A percentile compares a stretch with the other conserved stretches of the same genome.
Conservation (phyloP, 179 eudicot species). For the Monotropa hypopitys region DNA sequence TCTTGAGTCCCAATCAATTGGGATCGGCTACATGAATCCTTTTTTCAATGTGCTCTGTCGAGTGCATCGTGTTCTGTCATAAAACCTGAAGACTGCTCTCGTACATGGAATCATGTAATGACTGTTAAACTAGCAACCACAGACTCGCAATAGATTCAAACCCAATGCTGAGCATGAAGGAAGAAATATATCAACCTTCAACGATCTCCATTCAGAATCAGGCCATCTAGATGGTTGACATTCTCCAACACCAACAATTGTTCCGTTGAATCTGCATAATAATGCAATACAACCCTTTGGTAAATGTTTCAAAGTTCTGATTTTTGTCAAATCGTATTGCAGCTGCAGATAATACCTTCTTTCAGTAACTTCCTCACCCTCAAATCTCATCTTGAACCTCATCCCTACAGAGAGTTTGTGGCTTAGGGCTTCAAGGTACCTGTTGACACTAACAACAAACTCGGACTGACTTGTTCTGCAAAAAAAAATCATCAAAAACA, state of each 20-base stretch:
- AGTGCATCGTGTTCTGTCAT: too few species aligned
- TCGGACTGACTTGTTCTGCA: slow-evolving; percentile 78
- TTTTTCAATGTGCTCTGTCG: too few species aligned
- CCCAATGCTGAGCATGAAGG: neutral
- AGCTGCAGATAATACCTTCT: slow-evolving; percentile 45
- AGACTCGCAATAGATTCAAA: neutral
- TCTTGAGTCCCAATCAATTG: too few species aligned
- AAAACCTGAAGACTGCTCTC: neutral
- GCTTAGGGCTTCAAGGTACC: slow-evolving; percentile 70
- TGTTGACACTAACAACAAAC: slow-evolving; percentile 77
- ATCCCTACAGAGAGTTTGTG: slow-evolving; percentile 71
- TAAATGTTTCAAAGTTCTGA: neutral
- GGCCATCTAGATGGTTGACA: slow-evolving; percentile 54
- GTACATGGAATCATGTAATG: neutral
- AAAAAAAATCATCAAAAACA: neutral
- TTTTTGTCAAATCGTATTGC: neutral
- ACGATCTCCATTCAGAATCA: slow-evolving; percentile 82
- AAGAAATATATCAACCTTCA: slow-evolving; percentile 42
- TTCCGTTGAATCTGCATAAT: slow-evolving; percentile 72
- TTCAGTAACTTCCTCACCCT: slow-evolving; percentile 88
- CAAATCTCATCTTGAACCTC: slow-evolving; percentile 92
- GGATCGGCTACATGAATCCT: too few species aligned
- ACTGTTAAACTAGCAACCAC: neutral
- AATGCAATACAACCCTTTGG: neutral
- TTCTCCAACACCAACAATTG: slow-evolving; percentile 78